Conservation (phyloP, 331 rosid genomes). For the Malus hybrid region DNA sequence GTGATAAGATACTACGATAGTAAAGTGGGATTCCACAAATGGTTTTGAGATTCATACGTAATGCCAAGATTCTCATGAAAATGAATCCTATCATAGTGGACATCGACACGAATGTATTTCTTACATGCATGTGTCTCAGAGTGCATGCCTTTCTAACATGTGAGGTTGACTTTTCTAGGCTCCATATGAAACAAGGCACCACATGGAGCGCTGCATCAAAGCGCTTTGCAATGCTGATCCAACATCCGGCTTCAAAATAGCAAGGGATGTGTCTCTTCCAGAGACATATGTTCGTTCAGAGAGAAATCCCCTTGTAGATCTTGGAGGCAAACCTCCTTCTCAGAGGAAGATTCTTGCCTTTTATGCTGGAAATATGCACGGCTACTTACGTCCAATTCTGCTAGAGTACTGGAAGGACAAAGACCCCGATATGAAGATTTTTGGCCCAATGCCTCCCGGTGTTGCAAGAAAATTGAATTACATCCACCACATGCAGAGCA, state of each 20-base stretch:
- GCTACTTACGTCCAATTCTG: conserved; percentile 67
- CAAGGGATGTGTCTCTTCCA: conserved; percentile 84
- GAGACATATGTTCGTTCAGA: conserved; percentile 71
- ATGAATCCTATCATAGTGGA: neutral
- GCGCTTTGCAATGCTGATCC: conserved; percentile 94
- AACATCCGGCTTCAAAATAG: conserved; percentile 79
- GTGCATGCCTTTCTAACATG: neutral
- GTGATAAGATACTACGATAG: neutral
- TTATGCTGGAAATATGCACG: conserved; percentile 82
- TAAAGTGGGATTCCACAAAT: neutral
- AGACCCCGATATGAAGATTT: conserved; percentile 71
- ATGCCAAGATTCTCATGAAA: neutral
- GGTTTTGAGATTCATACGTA: neutral
- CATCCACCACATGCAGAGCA: conserved; percentile 83
- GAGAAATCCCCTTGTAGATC: conserved; percentile 66
- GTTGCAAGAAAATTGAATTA: conserved; percentile 74
- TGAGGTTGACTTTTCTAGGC: conserved; percentile 42
- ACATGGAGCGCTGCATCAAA: conserved; percentile 89
- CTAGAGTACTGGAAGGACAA: conserved; percentile 78
- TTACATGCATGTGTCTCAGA: neutral
- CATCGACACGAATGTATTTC: neutral
- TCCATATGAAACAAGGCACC: conserved; percentile 94
- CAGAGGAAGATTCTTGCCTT: conserved; percentile 67
- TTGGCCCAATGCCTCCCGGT: conserved; percentile 77
- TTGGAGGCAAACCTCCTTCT: conserved; percentile 75